Evolutionary conservation across 2,329 filamentous ascomycete species (phyloP), one percentile per base, ranked within the genome.

Genomic region (Trichoderma gracile): DNA sequence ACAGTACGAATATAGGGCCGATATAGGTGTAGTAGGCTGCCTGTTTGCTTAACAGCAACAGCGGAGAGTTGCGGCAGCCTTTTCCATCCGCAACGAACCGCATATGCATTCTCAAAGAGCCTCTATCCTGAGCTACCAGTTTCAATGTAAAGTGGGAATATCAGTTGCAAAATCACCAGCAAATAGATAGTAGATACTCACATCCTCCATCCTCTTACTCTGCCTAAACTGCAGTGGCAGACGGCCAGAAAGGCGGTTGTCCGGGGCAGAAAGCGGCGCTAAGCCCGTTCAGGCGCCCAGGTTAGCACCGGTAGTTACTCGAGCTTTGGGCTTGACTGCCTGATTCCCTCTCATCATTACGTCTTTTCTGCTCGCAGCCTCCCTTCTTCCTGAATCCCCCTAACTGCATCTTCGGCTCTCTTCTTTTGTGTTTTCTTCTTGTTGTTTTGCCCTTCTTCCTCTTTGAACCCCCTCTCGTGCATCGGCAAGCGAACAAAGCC

Each of bases 321-420:
- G 42, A 50, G 54, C 62, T 65, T 65, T 60, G 58, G 58, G 58
- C 63, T 55, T 59, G 56, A 66, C 64, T 66, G 64, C 64, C 64
- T 64, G 64, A 66, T 66, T 53, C 58, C 60, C 55, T 47, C 45
- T 66, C 64, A 64, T 59, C 64, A 64, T 64, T 62, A 56, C 64
- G 58, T 61, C 57, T 56, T 52, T n/a, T 30, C 46, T 38, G 46
- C 50, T 61, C 50, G 45, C 38, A 64, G 54, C 45, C 43, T 53
- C 59, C 47, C 64, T 42, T 60, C 33, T 50, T 27, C 30, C 30
- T 50, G 38, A 30, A 45, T 19, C 14, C 42, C 9, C 14, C 38
- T 42, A 19, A 33, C 42, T 5, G 40, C 33, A 23, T 40, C 53
- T 40, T 19, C 52, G 9, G 12, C 10, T 15, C 3, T 21, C 14